Conservation (phyloP, 441 rosid species). For the Omphalea diandra region DNA sequence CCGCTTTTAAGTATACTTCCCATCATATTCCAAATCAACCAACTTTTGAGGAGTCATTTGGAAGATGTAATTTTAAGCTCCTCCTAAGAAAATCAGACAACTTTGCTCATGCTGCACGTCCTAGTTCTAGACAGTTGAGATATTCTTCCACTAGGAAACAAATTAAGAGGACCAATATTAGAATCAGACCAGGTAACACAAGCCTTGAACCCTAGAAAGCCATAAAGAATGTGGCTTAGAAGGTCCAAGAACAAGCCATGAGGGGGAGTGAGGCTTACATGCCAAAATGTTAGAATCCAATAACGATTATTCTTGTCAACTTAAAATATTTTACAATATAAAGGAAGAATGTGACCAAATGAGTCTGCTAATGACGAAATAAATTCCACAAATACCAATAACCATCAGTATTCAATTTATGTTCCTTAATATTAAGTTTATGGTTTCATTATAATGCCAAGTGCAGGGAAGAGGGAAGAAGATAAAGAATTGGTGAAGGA, state of each 20-base stretch:
- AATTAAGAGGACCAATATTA: conserved; percentile 9
- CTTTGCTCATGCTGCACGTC: conserved; percentile 65
- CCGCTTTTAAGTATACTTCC: neutral
- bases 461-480: no score
- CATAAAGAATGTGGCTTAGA: neutral
- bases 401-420: no score
- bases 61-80: conserved; percentile 57
- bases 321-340: neutral
- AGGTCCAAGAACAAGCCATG: neutral
- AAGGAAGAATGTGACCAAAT: no score
- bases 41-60: conserved; percentile 43
- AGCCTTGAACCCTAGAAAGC: neutral
- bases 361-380: neutral
- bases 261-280: neutral
- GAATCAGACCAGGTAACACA: neutral
- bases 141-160: conserved; percentile 67
- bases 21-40: conserved; percentile 29
- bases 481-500: no score
- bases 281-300: no score
- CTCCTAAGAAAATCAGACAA: conserved; percentile 81
- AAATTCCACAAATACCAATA: no score
- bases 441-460: no score
- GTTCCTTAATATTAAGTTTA: no score
- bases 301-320: neutral
- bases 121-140: conserved; percentile 65